Percentiles rank a stretch among this genome's conserved stretches.
Conservation (phyloP, 2,329 filamentous ascomycete species). For the Pezicula carpinea region DNA sequence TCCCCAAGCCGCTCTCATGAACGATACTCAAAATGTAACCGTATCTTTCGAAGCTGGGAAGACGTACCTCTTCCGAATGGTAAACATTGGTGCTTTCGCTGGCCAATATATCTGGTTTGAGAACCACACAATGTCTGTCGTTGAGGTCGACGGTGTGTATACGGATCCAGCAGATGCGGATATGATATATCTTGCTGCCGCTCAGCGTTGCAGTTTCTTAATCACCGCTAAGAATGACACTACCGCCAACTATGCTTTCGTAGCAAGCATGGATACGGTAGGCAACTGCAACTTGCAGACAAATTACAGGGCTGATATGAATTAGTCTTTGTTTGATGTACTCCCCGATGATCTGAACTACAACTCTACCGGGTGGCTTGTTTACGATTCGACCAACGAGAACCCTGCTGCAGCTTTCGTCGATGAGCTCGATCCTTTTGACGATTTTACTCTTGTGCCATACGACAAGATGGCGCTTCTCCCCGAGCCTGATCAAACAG, state of each 20-base stretch:
- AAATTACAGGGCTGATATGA: constrained; percentile 4
- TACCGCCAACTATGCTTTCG: constrained; percentile 60
- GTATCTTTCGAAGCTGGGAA: constrained; percentile 59
- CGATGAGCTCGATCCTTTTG: constrained; percentile 61
- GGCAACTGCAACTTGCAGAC: background rate
- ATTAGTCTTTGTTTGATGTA: constrained; percentile 54
- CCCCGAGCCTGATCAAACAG: constrained; percentile 54
- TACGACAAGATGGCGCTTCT: constrained; percentile 59
- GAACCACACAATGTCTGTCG: constrained; percentile 61
- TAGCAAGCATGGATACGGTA: constrained; percentile 63
- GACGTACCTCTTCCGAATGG: constrained; percentile 68
- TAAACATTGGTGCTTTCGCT: constrained; percentile 71
- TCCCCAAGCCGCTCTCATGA: constrained; percentile 56
- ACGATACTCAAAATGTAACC: constrained; percentile 60
- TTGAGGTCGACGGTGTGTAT: constrained; percentile 72
- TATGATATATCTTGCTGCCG: constrained; percentile 62
- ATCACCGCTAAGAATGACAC: constrained; percentile 60
- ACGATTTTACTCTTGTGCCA: constrained; percentile 70
- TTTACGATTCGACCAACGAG: constrained; percentile 45
- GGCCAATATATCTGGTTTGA: constrained; percentile 64
- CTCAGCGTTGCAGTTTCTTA: constrained; percentile 61
- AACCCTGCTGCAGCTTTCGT: constrained; percentile 49
- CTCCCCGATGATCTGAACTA: constrained; percentile 65
- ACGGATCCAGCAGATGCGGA: constrained; percentile 54
- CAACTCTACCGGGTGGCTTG: constrained; percentile 62